phyloP scores from a whole-genome alignment of 1,284 basidiomycete species.

The Rhodotorula mucilaginosa region DNA sequence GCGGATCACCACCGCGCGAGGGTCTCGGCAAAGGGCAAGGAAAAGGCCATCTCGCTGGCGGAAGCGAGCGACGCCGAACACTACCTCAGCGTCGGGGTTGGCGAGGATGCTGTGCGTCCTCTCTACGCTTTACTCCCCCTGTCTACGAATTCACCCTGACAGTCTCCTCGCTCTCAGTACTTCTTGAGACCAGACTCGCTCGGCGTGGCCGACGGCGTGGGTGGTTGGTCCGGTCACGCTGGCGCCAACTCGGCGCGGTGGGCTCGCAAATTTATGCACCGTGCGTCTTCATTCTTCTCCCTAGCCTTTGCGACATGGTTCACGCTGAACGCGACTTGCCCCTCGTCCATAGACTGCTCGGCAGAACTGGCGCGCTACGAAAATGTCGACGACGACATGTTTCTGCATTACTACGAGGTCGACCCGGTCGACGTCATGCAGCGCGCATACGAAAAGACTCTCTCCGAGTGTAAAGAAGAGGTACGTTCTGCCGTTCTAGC shows the following conservation, averaged over 20 bases:
- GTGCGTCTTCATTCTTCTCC: slow-evolving; percentile 40
- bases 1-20: neutral
- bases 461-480: slow-evolving; percentile 51
- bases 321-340: neutral
- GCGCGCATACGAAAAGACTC: slow-evolving; percentile 57
- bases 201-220: slow-evolving; percentile 85
- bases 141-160: neutral
- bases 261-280: slow-evolving; percentile 81
- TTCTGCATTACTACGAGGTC: slow-evolving; percentile 45
- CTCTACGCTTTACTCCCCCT: slow-evolving; percentile 45
- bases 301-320: neutral
- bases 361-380: slow-evolving; percentile 41
- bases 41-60: slow-evolving; percentile 31
- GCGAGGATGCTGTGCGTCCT: slow-evolving; percentile 40
- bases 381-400: slow-evolving; percentile 42
- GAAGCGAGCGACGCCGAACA: slow-evolving; percentile 39
- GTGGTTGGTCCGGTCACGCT: slow-evolving; percentile 69
- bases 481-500: slow-evolving; percentile 42
- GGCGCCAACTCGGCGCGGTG: slow-evolving; percentile 68
- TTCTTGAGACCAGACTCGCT: slow-evolving; percentile 75
- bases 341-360: slow-evolving; percentile 35
- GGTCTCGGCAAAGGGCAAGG: slow-evolving; percentile 41
- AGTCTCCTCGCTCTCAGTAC: slow-evolving; percentile 51
- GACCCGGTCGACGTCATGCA: slow-evolving; percentile 61
- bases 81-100: slow-evolving; percentile 44